These are phyloP conservation scores for Harringtonia lauricola DNA, from an alignment of 2,329 filamentous ascomycete species.

Conservation along the genomic window DNA sequence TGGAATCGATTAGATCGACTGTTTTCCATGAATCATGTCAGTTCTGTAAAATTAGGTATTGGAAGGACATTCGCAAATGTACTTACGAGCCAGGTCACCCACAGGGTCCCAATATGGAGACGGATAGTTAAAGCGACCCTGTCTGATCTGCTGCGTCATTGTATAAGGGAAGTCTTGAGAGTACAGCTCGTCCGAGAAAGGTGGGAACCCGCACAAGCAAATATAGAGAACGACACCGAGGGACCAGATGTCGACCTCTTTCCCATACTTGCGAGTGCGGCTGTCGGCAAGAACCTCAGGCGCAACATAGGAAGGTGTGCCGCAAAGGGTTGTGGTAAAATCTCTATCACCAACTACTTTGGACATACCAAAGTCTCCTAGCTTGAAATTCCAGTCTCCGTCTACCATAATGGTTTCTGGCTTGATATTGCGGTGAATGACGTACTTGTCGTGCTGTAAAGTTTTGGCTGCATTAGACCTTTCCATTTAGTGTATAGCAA, in stretches of 20 bases:
- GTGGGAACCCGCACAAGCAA: slow-evolving; percentile 90
- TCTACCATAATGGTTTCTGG: slow-evolving; percentile 91
- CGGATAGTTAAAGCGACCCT: slow-evolving; percentile 84
- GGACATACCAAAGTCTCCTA: slow-evolving; percentile 92
- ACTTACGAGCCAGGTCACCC: slow-evolving; percentile 73
- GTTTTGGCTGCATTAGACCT: background rate
- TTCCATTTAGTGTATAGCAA: too few species aligned
- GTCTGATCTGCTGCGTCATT: slow-evolving; percentile 80
- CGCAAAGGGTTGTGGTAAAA: slow-evolving; percentile 91
- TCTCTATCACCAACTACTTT: slow-evolving; percentile 99
- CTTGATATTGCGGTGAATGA: slow-evolving; percentile 96
- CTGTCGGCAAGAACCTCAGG: slow-evolving; percentile 85
- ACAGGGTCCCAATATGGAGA: slow-evolving; percentile 93
- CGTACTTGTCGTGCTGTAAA: slow-evolving; percentile 80
- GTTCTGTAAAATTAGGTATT: too few species aligned
- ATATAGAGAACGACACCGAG: slow-evolving; percentile 97
- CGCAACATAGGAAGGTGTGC: slow-evolving; percentile 94
- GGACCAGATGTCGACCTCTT: slow-evolving; percentile 93
- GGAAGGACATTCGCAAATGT: too few species aligned
- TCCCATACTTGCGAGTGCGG: slow-evolving; percentile 78
- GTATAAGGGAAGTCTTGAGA: slow-evolving; percentile 73
- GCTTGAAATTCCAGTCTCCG: slow-evolving; percentile 74
- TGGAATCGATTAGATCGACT: slow-evolving; percentile 89
- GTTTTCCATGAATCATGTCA: too few species aligned
- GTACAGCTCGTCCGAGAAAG: slow-evolving; percentile 90